These are phyloP conservation scores for Cladophialophora bantiana DNA, from an alignment of 2,329 filamentous ascomycete genomes.

Conservation along the genomic window DNA sequence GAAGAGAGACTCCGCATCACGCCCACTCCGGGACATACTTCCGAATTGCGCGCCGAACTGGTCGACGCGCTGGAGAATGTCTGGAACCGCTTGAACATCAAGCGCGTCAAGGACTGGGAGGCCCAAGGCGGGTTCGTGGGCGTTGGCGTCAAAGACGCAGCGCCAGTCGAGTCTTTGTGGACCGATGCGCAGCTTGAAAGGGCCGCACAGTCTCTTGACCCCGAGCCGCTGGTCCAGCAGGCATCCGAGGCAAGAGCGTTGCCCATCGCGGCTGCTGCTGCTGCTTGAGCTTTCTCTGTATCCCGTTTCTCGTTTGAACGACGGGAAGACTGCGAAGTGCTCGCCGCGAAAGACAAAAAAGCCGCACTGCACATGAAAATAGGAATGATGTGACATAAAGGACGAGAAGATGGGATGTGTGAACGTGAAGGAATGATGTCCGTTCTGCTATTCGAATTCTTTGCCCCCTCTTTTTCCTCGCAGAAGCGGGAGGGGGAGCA, in stretches of 20 bases:
- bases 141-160: constrained; percentile 75
- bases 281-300: constrained; percentile 34
- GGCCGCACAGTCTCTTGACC: constrained; percentile 23
- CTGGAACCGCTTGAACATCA: constrained; percentile 87
- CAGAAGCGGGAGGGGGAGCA: constrained; percentile 3
- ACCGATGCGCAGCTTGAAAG: constrained; percentile 77
- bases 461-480: constrained; percentile 18
- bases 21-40: constrained; percentile 89
- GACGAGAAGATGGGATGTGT: not conserved
- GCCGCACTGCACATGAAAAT: not conserved
- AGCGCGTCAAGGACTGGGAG: constrained; percentile 92
- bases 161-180: constrained; percentile 79
- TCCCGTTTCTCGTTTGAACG: not conserved
- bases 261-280: constrained; percentile 38
- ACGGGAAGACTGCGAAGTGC: constrained; percentile 25
- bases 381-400: not conserved
- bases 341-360: constrained; percentile 19
- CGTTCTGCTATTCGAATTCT: constrained; percentile 14
- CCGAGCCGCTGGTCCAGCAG: constrained; percentile 28
- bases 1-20: constrained; percentile 96
- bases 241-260: constrained; percentile 26
- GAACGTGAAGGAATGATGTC: constrained; percentile 5
- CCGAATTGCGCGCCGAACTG: constrained; percentile 84
- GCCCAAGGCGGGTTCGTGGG: constrained; percentile 91
- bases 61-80: constrained; percentile 84